These are phyloP conservation scores for Farysia itapuensis DNA, from an alignment of 1,284 basidiomycete genomes.

Conservation along the genomic window DNA sequence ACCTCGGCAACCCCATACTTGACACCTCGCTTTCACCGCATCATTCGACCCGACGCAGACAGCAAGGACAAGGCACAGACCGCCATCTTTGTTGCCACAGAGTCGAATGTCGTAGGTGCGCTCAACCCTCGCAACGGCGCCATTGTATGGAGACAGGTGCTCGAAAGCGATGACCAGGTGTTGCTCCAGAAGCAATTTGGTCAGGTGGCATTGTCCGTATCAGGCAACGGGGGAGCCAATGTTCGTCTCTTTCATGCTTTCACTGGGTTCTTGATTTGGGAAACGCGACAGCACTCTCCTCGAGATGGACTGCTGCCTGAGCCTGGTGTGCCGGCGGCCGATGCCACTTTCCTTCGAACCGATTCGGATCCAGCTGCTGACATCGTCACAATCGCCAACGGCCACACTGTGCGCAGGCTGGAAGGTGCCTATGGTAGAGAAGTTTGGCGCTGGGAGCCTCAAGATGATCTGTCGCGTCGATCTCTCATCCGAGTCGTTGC, in stretches of 20 bases:
- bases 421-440: conserved; percentile 11
- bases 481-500: conserved; percentile 24
- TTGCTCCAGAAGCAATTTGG: conserved; percentile 70
- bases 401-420: conserved; percentile 31
- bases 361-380: conserved; percentile 13
- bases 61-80: conserved; percentile 61
- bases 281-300: conserved; percentile 61
- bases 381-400: conserved; percentile 38
- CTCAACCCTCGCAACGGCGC: conserved; percentile 72
- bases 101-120: conserved; percentile 76
- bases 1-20: conserved; percentile 27
- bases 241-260: conserved; percentile 71
- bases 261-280: conserved; percentile 72
- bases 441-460: conserved; percentile 26
- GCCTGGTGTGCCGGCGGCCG: conserved; percentile 26
- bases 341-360: conserved; percentile 34
- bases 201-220: conserved; percentile 66
- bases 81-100: conserved; percentile 71
- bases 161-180: conserved; percentile 72
- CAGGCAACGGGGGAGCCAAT: conserved; percentile 72
- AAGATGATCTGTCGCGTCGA: conserved; percentile 16
- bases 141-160: conserved; percentile 79
- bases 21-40: conserved; percentile 59
- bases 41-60: conserved; percentile 45
- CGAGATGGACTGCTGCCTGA: conserved; percentile 27